Percentiles rank a stretch among this genome's conserved stretches.
phyloP scores from a whole-genome alignment of 2,329 filamentous ascomycete genomes.

The Lasiodiplodia hormozganensis region DNA sequence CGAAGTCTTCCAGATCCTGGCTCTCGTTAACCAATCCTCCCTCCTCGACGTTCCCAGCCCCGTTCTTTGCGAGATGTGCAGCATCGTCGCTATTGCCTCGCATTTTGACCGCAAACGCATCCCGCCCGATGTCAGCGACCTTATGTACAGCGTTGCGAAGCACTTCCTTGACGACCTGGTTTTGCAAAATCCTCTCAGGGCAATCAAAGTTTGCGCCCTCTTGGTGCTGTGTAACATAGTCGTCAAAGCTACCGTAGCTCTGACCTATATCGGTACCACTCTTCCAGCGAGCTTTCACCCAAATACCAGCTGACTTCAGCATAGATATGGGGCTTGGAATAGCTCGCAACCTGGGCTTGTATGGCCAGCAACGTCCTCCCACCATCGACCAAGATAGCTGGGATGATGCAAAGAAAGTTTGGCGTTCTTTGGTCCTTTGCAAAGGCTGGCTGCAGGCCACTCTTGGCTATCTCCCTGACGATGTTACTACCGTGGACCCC shows the following conservation, averaged over 20 bases:
- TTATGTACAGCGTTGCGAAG: conserved; percentile 34
- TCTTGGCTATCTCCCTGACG: neutral
- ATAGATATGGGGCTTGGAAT: neutral
- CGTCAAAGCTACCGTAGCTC: conserved; percentile 33
- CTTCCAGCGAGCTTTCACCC: neutral
- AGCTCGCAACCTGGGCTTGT: neutral
- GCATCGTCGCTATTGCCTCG: neutral
- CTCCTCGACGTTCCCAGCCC: neutral
- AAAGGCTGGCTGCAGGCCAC: conserved; percentile 4
- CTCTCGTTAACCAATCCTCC: neutral
- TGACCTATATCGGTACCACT: conserved; percentile 34
- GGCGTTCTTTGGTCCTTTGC: neutral
- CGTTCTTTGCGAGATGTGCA: neutral
- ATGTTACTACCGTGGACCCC: neutral
- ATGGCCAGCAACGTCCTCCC: neutral
- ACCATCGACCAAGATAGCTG: neutral
- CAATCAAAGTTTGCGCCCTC: conserved; percentile 36
- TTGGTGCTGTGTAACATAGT: conserved; percentile 35
- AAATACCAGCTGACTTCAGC: neutral
- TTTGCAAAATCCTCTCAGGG: conserved; percentile 32
- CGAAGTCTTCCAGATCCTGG: neutral
- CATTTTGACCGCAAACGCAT: neutral
- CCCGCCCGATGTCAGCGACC: conserved; percentile 24
- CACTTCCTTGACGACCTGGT: conserved; percentile 34
- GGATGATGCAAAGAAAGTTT: neutral